Evolutionary conservation across 1,284 basidiomycete genomes (phyloP), one percentile per base, ranked within the genome.

Genomic region (Ceratobasidium sp.): DNA sequence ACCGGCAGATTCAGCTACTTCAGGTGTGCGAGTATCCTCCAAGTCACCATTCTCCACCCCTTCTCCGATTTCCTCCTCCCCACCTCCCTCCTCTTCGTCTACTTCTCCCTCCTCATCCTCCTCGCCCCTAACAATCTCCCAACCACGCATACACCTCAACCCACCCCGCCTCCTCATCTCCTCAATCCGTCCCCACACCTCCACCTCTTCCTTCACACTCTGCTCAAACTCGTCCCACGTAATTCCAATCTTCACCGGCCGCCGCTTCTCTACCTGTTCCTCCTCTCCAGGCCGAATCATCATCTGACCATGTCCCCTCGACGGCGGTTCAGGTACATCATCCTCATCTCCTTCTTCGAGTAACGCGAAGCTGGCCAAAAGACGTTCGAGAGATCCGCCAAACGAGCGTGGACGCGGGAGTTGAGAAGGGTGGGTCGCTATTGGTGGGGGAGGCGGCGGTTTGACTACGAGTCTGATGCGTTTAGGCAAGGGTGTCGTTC

Each of bases 101-200:
- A 85, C 86, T 39, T 89, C 88, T 39, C 89, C 88, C 53, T 91
- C 86, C 51, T 87, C 88, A 79, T 95, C 94, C 92, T 95, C 98
- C 84, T 97, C 92, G n/a, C 85, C 88, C 78, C 91, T 88, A 20
- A 98, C 86, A 83, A 92, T 92, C 67, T 87, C 87, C 1, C 94
- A 92, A 61, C 96, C 89, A 82, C 92, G 89, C 0, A 84, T 85
- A 7, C 91, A 88, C 9, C 92, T 86, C 23, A 69, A 39, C 40
- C 72, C 49, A 26, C 80, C 49, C 15, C 58, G 40, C 18, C 46
- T 71, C 53, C 26, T 56, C 39, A 63, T 61, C 67, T 79, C 79
- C 53, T 70, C 51, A 44, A 79, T 77, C 55, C 53, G 15, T 40
- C 63, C 70, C 49, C 61, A 63, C 3, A 77, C 44, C 33, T 55